Base-by-base conservation (phyloP, 345 rosid species). In the Linum usitatissimum region DNA sequence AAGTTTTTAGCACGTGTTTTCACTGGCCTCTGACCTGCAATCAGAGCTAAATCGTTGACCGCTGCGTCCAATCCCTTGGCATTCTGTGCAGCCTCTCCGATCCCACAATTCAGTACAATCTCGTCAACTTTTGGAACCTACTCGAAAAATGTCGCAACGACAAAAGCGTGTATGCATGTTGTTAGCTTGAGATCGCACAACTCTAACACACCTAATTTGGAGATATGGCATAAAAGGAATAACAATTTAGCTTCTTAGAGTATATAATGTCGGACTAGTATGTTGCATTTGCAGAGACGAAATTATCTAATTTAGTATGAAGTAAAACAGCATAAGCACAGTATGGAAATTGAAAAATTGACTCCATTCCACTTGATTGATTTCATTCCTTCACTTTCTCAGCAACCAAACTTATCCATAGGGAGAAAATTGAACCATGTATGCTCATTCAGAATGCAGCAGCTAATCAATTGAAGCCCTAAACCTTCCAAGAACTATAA, bases 51-150 rank as follows among this genome's bases (percentile, higher is more conserved):
- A 30, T 92, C 95, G 55, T 79, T 84, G 78, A 89, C 73, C 18
- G 96, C 96, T 0, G 90, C 86, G 2, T 92, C 97, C 80, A 89
- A 72, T 38, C 95, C 98, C 73, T 92, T 92, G 18, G 91, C 81
- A 60, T 89, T 92, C 70, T 87, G 95, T 0, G 88, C 90, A 45
- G 96, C 95, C n/a, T 92, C 96, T 75, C 98, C 96, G 62, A 92
- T 89, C 62, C 98, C 98, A 73, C 97, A 92, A 68, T 89, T 92
- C 77, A 92, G 90, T 62, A 87, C 95, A 68, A 89, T 75, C 82
- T 89, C 87, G 60, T 85, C 81, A 30, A 87, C 49, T 78, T 89
- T 89, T 0, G 98, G 98, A 69, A 86, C 94, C 97, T 86, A 51
- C 7, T 53, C 61, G 61, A 30, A n/a, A n/a, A n/a, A n/a, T n/a